phyloP scores from a whole-genome alignment of 2,329 filamentous ascomycete species.

The Epichloe gansuensis region DNA sequence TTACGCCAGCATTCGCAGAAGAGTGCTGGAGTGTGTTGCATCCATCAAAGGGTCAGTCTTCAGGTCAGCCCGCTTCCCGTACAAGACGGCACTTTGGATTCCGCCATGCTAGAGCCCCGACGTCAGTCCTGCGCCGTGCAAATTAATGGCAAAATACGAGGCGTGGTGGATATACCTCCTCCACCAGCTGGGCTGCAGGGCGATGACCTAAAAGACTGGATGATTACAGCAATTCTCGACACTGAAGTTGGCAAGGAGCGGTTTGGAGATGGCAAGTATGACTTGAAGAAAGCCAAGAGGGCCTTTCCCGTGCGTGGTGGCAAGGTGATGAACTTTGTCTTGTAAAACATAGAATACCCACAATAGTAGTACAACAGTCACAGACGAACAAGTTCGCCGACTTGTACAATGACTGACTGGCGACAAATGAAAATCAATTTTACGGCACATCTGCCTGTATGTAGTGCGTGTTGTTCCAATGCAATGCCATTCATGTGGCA shows the following conservation, averaged over 20 bases:
- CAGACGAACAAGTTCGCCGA: background rate
- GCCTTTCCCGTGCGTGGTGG: slow-evolving; percentile 56
- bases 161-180: slow-evolving; percentile 51
- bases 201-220: slow-evolving; percentile 43
- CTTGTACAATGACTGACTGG: too few species aligned
- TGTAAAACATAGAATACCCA: slow-evolving; percentile 19
- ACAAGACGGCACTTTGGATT: slow-evolving; percentile 35
- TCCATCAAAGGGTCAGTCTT: slow-evolving; percentile 29
- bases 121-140: slow-evolving; percentile 54
- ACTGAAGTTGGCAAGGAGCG: slow-evolving; percentile 48
- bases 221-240: slow-evolving; percentile 47
- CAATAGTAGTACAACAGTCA: background rate
- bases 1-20: slow-evolving; percentile 69
- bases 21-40: slow-evolving; percentile 61
- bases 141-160: slow-evolving; percentile 67
- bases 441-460: too few species aligned
- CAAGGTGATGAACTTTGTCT: slow-evolving; percentile 63
- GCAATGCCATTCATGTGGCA: background rate
- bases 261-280: slow-evolving; percentile 33
- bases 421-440: too few species aligned
- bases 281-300: slow-evolving; percentile 44
- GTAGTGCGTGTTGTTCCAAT: too few species aligned
- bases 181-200: slow-evolving; percentile 29
- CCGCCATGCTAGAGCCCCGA: slow-evolving; percentile 37
- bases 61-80: slow-evolving; percentile 44